Percentiles rank a stretch among this genome's conserved stretches.
phyloP scores from a whole-genome alignment of 2,329 filamentous ascomycete species.

The Fusarium xylarioides region DNA sequence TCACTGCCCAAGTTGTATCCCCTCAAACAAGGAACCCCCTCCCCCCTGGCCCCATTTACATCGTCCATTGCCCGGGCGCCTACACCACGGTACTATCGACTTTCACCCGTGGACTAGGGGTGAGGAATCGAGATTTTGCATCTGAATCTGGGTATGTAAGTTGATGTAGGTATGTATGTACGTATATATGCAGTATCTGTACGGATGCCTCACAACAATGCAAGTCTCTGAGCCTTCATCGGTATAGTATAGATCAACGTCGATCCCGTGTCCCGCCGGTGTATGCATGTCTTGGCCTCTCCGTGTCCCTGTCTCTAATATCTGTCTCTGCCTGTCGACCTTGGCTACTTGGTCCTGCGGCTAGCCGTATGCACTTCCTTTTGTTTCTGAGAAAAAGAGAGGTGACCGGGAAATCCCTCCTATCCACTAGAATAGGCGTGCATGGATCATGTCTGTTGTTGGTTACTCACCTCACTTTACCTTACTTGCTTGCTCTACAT shows the following conservation, averaged over 20 bases:
- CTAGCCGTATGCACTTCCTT: background rate
- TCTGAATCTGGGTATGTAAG: constrained; percentile 31
- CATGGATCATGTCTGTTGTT: background rate
- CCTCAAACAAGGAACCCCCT: background rate
- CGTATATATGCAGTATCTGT: background rate
- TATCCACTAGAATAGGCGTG: background rate
- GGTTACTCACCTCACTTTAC: background rate
- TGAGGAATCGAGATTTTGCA: constrained; percentile 40
- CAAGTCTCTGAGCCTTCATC: constrained; percentile 19
- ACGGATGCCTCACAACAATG: constrained; percentile 16
- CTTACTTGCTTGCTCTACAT: background rate
- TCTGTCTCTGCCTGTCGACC: background rate
- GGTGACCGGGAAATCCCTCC: background rate
- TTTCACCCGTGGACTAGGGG: constrained; percentile 1
- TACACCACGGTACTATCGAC: background rate
- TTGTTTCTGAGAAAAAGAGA: background rate
- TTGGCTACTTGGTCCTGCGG: background rate
- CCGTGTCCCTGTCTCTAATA: background rate
- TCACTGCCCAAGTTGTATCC: background rate
- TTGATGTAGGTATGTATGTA: background rate
- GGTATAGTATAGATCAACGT: constrained; percentile 34
- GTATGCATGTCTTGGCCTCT: constrained; percentile 18
- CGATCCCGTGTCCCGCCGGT: constrained; percentile 31
- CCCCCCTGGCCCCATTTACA: background rate
- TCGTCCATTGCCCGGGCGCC: background rate